Base-by-base conservation (phyloP, 2,329 filamentous ascomycete genomes). In the Pseudocercospora fuligena region DNA sequence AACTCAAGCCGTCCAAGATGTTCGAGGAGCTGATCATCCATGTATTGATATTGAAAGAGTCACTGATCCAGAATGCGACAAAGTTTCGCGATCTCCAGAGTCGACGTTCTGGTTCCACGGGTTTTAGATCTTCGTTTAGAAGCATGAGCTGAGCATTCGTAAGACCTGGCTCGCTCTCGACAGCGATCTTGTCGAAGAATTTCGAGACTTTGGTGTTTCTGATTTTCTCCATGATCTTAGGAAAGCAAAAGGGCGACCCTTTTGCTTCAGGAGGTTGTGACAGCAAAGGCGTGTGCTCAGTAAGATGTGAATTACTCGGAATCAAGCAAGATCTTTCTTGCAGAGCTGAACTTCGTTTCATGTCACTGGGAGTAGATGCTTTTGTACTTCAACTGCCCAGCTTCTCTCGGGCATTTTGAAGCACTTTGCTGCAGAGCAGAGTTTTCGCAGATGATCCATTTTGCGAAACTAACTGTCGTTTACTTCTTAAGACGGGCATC, bases 1-100 rank as follows among this genome's bases (percentile, higher is more conserved):
- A 83, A 47, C 78, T 81, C 23, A 86, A 73, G 9, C 83, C 83
- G 33, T 94, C 81, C 90, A 93, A 94, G 51, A 97, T 92, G 75
- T 91, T 93, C 43, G 91, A 89, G 1, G 91, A 92, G 0, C 92
- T 91, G 69, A 96, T 95, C 92, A 96, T 97, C 93, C 67, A 69
- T 19, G 70, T 57, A 47, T 60, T 75, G 83, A 95, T 92, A 78
- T 94, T 94, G 82, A 94, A 93, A 0, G 88, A 91, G 80, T 94
- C 92, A 31, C 91, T 90, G 74, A 94, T 86, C 92, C 92, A 94
- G 77, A 95, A 78, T 14, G 88, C 91, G 47, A 97, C 90, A 77
- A 93, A 97, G 79, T 97, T 97, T 88, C 91, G 93, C 31, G 90
- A 82, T 19, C 89, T 89, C 93, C 94, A 97, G 86, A 92, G 88